These are phyloP conservation scores for Marsdenia floribunda DNA, from an alignment of 257 asterid species.

Conservation along the genomic window DNA sequence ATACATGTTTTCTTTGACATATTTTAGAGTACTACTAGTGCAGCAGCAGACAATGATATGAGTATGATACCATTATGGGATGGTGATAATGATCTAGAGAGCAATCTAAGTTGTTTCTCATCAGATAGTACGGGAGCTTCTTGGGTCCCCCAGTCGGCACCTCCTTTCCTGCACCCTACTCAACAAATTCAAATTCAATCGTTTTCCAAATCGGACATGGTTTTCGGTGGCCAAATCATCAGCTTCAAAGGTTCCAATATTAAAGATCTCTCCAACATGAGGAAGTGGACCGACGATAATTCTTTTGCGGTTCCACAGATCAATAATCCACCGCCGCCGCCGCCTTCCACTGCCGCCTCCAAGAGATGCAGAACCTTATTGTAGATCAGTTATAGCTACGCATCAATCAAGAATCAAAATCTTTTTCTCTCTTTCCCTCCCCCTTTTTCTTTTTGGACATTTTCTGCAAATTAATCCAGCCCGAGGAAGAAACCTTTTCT, in stretches of 20 bases:
- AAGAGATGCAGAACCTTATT: constrained; percentile 22
- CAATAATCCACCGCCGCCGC: constrained; percentile 7
- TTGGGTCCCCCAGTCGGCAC: constrained; percentile 67
- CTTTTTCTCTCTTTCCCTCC: neutral
- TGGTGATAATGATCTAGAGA: constrained; percentile 30
- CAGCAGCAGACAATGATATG: constrained; percentile 33
- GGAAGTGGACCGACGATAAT: constrained; percentile 50
- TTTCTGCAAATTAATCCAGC: neutral
- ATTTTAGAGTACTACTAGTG: constrained; percentile 23
- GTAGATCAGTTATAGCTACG: constrained; percentile 9
- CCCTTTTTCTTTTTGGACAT: neutral
- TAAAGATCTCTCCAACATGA: constrained; percentile 31
- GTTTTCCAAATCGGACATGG: constrained; percentile 25
- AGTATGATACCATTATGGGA: constrained; percentile 52
- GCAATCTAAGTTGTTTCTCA: constrained; percentile 19
- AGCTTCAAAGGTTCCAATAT: constrained; percentile 30
- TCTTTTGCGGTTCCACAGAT: constrained; percentile 80
- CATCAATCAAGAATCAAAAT: neutral
- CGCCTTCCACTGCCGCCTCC: constrained; percentile 30
- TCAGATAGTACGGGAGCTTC: constrained; percentile 36
- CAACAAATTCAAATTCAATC: constrained; percentile 36
- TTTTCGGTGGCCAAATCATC: constrained; percentile 39
- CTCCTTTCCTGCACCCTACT: constrained; percentile 13
- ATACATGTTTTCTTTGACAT: neutral
- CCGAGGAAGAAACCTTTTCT: neutral